A percentile compares a stretch with the other conserved stretches of the same genome.
Conservation (phyloP, 78 protist genomes). For the Chrysochromulina tobinii region DNA sequence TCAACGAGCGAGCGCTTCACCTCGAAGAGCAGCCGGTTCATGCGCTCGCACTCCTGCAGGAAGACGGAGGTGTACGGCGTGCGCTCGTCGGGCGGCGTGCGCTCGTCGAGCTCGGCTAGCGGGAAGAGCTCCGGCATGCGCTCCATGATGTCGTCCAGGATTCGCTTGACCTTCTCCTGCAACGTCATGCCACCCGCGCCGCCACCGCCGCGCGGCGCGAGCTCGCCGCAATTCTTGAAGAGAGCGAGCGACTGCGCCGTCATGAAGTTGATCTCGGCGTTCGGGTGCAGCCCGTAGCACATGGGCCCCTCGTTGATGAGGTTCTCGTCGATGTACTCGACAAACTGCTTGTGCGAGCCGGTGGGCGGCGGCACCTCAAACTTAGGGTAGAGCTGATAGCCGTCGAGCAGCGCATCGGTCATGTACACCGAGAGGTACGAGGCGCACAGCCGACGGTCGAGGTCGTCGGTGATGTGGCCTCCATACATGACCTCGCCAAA, state of each 20-base stretch:
- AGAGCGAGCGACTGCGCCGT: slow-evolving; percentile 53
- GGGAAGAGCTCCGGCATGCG: slow-evolving; percentile 26
- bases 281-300: slow-evolving; percentile 83
- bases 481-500: slow-evolving; percentile 95
- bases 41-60: slow-evolving; percentile 79
- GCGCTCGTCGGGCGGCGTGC: slow-evolving; percentile 42
- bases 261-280: slow-evolving; percentile 83
- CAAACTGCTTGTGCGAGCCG: slow-evolving; percentile 46
- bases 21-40: slow-evolving; percentile 61
- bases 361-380: slow-evolving; percentile 30
- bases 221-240: slow-evolving; percentile 56
- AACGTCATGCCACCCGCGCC: slow-evolving; percentile 39
- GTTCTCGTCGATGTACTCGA: slow-evolving; percentile 60
- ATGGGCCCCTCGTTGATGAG: slow-evolving; percentile 77
- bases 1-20: slow-evolving; percentile 60
- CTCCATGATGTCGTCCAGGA: slow-evolving; percentile 40
- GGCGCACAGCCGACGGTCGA: slow-evolving; percentile 77
- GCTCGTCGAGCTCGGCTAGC: slow-evolving; percentile 42
- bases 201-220: slow-evolving; percentile 63
- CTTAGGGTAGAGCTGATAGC: slow-evolving; percentile 59
- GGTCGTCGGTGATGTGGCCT: slow-evolving; percentile 87
- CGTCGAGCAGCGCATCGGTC: slow-evolving; percentile 61
- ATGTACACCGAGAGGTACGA: slow-evolving; percentile 72
- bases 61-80: slow-evolving; percentile 64
- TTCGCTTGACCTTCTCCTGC: slow-evolving; percentile 46